phyloP scores from a whole-genome alignment of 2,329 filamentous ascomycete genomes.

The Claviceps digitariae region DNA sequence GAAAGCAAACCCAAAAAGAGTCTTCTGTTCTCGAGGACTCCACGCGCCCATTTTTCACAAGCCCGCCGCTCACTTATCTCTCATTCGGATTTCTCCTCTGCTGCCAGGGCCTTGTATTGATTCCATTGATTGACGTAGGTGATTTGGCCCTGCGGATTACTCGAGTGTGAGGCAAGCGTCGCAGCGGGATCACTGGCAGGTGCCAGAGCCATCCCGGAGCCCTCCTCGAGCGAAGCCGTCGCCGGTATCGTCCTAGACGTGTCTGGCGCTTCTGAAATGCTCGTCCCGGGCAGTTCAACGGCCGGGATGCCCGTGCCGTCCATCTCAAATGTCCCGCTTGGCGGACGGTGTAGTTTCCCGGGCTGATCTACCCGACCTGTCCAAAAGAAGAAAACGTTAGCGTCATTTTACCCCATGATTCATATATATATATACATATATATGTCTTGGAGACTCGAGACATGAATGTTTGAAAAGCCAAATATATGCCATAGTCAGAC shows the following conservation, averaged over 20 bases:
- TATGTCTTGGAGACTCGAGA: not conserved
- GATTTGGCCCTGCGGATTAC: constrained; percentile 14
- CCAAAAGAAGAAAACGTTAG: not conserved
- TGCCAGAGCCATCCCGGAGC: not conserved
- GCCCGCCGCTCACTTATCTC: not conserved
- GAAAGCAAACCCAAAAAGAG: not conserved
- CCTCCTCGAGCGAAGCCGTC: not conserved
- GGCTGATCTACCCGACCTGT: constrained; percentile 21
- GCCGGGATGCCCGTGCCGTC: constrained; percentile 19
- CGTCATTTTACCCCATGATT: not conserved
- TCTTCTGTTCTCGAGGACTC: not conserved
- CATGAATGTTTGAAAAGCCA: too few species aligned
- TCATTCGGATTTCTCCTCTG: not conserved
- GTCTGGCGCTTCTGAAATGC: constrained; percentile 4
- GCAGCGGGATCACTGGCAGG: constrained; percentile 17
- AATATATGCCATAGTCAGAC: too few species aligned
- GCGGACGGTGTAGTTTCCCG: constrained; percentile 14
- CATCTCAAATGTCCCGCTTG: constrained; percentile 23
- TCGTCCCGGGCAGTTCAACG: constrained; percentile 20
- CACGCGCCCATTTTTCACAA: not conserved
- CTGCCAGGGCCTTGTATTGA: constrained; percentile 12
- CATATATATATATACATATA: too few species aligned
- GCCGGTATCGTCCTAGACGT: not conserved
- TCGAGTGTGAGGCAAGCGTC: constrained; percentile 20
- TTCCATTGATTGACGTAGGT: constrained; percentile 26